phyloP scores from a whole-genome alignment of 2,329 filamentous ascomycete species.

The Neocucurbitaria cava region DNA sequence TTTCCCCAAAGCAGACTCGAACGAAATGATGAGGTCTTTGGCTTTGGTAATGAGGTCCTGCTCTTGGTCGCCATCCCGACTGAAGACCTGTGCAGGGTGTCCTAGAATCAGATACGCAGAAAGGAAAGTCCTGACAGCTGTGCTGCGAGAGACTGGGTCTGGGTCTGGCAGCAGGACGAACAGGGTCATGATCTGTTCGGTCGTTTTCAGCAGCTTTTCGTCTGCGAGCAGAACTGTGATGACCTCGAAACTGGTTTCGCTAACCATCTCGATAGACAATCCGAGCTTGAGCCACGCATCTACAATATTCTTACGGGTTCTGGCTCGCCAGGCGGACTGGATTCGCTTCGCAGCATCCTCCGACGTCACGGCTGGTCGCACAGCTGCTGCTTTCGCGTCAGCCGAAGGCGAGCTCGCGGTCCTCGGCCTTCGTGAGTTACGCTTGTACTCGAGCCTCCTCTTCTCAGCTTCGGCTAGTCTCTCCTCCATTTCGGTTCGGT shows the following conservation, averaged over 20 bases:
- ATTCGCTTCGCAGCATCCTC: constrained; percentile 71
- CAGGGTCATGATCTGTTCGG: constrained; percentile 71
- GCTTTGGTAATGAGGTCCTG: constrained; percentile 79
- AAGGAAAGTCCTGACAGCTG: constrained; percentile 75
- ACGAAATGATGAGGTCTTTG: constrained; percentile 77
- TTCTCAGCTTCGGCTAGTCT: constrained; percentile 78
- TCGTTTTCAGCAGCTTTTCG: constrained; percentile 69
- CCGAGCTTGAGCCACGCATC: constrained; percentile 70
- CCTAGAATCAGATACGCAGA: constrained; percentile 82
- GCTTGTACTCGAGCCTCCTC: constrained; percentile 65
- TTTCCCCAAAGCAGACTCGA: constrained; percentile 74
- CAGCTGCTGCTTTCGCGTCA: constrained; percentile 42
- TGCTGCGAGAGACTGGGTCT: constrained; percentile 69
- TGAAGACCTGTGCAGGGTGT: constrained; percentile 79
- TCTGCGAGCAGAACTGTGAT: constrained; percentile 73
- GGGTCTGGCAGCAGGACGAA: constrained; percentile 67
- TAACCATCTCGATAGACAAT: constrained; percentile 73
- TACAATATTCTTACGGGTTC: constrained; percentile 65
- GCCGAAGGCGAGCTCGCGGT: constrained; percentile 61
- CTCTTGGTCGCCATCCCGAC: constrained; percentile 72
- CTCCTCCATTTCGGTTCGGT: constrained; percentile 79
- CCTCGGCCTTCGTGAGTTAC: constrained; percentile 64
- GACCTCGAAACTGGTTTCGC: constrained; percentile 75
- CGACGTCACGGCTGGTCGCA: constrained; percentile 56
- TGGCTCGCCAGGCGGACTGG: constrained; percentile 73